Base-by-base conservation (phyloP, 495 filamentous ascomycete genomes). In the Neurospora intermedia region DNA sequence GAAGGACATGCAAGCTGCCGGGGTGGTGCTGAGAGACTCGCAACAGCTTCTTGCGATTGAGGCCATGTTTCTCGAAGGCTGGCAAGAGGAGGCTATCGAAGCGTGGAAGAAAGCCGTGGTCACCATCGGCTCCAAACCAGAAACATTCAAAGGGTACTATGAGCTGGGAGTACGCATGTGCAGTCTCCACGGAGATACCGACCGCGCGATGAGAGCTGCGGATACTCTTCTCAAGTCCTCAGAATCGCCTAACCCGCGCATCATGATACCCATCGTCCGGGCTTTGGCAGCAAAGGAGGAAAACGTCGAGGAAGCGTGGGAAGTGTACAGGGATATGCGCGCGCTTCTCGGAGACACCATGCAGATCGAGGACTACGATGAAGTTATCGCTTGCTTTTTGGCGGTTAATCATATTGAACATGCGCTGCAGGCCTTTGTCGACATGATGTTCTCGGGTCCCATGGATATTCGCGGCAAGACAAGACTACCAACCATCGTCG, bases 381-480 rank as follows among this genome's bases (percentile, higher is more conserved):
- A 83, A 42, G 80, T 95, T 31, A 89, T 87, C 70, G 86, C 88
- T 46, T 83, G 84, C 45, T 89, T 94, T 74, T 82, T 95, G 10
- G 83, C 86, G 6, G 84, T 87, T 9, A 86, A 87, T 69, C 80
- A 85, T 66, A 81, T 87, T 13, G 88, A 93, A 76, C 82, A 89
- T 43, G 92, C 89, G 1, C 84, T 94, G 71, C 88, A 89, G 62
- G 87, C 90, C 2, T 95, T 95, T 83, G 91, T 90, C 71, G 92
- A 95, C 78, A 93, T 94, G 92, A 93, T 94, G 91, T 88, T 91
- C 54, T 89, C 87, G 0, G 86, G 86, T 2, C 80, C 85, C 31
- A 69, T 86, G 69, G 81, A 86, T 69, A 74, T 84, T 38, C 76
- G 76, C 35, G 80, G 79, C 27, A 78, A 82, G 82, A 77, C 85